These are phyloP conservation scores for Porphyrellus cyaneotinctus DNA, from an alignment of 768 basidiomycete genomes.

Conservation along the genomic window DNA sequence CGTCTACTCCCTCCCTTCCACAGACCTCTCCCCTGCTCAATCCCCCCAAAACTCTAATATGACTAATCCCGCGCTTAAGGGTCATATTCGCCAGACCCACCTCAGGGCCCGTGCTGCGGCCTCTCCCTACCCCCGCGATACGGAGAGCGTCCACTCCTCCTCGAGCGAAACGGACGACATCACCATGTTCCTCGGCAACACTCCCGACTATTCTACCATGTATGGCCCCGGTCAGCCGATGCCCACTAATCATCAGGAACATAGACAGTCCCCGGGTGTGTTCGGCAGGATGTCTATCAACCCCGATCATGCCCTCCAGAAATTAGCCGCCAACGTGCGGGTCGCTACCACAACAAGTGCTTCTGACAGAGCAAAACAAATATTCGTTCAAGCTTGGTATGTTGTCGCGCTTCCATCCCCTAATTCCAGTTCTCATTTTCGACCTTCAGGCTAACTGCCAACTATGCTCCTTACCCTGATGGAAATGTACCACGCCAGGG, in stretches of 20 bases:
- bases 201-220: slow-evolving; percentile 66
- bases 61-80: slow-evolving; percentile 72
- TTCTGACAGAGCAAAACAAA: slow-evolving; percentile 87
- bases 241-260: slow-evolving; percentile 38
- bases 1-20: slow-evolving; percentile 38
- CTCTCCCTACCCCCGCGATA: slow-evolving; percentile 82
- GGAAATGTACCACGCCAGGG: slow-evolving; percentile 93
- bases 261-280: slow-evolving; percentile 63
- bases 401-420: slow-evolving; percentile 29
- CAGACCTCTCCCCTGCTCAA: slow-evolving; percentile 47
- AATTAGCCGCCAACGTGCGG: slow-evolving; percentile 81
- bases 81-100: slow-evolving; percentile 70
- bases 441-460: slow-evolving; percentile 75
- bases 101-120: slow-evolving; percentile 76
- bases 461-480: slow-evolving; percentile 88
- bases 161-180: slow-evolving; percentile 89
- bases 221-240: slow-evolving; percentile 45
- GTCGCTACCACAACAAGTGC: slow-evolving; percentile 89
- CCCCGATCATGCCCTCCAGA: slow-evolving; percentile 77
- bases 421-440: slow-evolving; percentile 16
- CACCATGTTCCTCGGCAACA: slow-evolving; percentile 63
- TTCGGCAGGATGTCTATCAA: slow-evolving; percentile 76
- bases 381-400: slow-evolving; percentile 90
- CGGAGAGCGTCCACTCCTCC: slow-evolving; percentile 82
- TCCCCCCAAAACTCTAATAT: slow-evolving; percentile 75